Base-by-base conservation (phyloP, 805 yeast genomes). In the Yamadazyma olivae region DNA sequence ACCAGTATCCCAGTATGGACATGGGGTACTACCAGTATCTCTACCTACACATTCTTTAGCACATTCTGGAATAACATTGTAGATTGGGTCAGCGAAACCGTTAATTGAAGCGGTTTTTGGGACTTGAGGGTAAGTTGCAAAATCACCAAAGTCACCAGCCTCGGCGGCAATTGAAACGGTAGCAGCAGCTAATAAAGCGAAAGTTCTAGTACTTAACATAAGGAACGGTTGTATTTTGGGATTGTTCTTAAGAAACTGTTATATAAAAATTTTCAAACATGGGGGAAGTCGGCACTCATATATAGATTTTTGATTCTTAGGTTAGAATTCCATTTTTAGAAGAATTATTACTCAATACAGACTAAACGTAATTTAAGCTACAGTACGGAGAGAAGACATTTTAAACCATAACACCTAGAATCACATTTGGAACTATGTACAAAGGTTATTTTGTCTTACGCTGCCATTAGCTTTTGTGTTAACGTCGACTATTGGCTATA, bases 1-100 rank as follows among this genome's bases (percentile, higher is more conserved):
- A 17, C 72, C 72, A 31, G 71, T 57, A 46, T 66, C 72, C 70
- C 71, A 66, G 58, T 64, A 63, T 32, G 72, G 72, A 43, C 72
- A 66, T 31, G 70, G 70, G 15, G 70, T 62, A 28, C 48, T 44
- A 7, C 59, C 57, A 31, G 70, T 62, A 37, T 56, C 48, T 18
- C 12, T 25, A 30, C 36, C 44, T 18, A 64, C 58, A 54, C 71
- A 65, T 3, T 40, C 28, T 39, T 61, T 53, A 25, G 68, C 71
- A 51, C 71, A 65, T 10, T 48, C 42, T 14, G 71, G 69, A 36
- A 59, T 49, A n/a, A 39, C 39, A 42, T 34, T 53, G 43, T 58
- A 58, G 38, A 65, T 57, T 35, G 48, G 45, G 50, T 65, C 71
- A 33, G 70, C 70, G 39, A 65, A 64, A 39, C 71, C 71, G 41